Base-by-base conservation (phyloP, 805 yeast genomes). In the Monosporozyma siamensis region DNA sequence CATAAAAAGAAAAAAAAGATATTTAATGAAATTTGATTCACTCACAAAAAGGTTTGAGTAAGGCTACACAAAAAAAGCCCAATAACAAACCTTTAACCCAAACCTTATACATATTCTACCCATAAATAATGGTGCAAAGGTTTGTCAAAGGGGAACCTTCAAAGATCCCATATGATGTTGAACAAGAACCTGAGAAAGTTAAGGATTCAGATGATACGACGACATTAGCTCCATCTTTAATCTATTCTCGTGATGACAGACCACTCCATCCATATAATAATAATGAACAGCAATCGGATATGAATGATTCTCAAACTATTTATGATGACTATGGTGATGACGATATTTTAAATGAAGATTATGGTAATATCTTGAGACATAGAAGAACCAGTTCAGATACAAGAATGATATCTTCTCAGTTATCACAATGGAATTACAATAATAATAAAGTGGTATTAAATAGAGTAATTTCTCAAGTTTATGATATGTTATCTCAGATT, bases 371-470 rank as follows among this genome's bases (percentile, higher is more conserved):
- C 12, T 18, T 32, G 18, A 32, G 35, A 20, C 44, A 38, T 14
- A 26, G 39, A 12, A 22, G 40, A 12, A 24, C 40, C 4, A 27
- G 45, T 15, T 58, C 59, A 1, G 52, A 53, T 36, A 55, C 52
- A 20, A 25, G 25, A 18, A 17, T 39, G 6, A 31, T 30, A 40
- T 55, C 56, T 6, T 49, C 60, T 4, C 64, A 87, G 41, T 58
- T 82, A 25, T 77, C 79, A 45, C 95, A 89, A 56, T 64, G 82
- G 44, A 82, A 77, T 47, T 90, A 83, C 59, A 86, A 86, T 56
- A 79, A 80, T 51, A 80, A 80, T 64, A 73, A 82, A 43, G 66
- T 77, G 0, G 71, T 81, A 1, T 66, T 89, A 43, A 81, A 77
- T 45, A 67, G 83, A 40, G 70, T 80, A 1, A 79, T 83, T 44